Evolutionary conservation across 495 filamentous ascomycete genomes (phyloP), one percentile per base, ranked within the genome.

Genomic region (Cairneyella variabilis): DNA sequence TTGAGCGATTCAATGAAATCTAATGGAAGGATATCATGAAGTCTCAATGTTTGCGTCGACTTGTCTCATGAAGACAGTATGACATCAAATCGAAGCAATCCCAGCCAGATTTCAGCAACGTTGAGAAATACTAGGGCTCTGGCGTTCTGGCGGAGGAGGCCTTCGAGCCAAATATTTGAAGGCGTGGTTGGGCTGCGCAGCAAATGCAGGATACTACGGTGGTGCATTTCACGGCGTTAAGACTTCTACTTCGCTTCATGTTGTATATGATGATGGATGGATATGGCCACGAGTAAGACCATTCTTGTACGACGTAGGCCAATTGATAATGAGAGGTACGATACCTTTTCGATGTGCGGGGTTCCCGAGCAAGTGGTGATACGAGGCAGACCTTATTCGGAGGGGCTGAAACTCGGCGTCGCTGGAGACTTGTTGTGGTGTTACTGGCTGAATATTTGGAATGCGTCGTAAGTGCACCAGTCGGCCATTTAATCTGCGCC

Each of bases 161-260:
- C 39, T 20, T 34, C 50, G 38, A 21, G 40, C 48, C 48, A 28
- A n/a, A n/a, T 17, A 38, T 16, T 11, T 51, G 20, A 10, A 16
- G 48, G 36, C 10, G 48, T 26, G 39, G 39, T 18, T 44, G 28
- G 17, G 17, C 12, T 36, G 36, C 22, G 26, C 21, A 20, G 23
- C 21, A 27, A 25, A 45, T 45, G 39, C 39, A 53, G 50, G 50
- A 53, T 36, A 53, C 20, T 45, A 45, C 41, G n/a, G n/a, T 42
- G 38, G 37, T 42, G 50, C 50, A 53, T 53, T 32, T 44, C 22
- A 53, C 4, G 50, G 50, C 40, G 50, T 53, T 53, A 27, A 23
- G 27, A n/a, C 20, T 22, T 45, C 41, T 45, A 21, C 41, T 26
- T 45, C 21, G 8, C 27, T 49, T 10, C 26, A 20, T 23, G 21